Percentiles rank a stretch among this genome's conserved stretches.
phyloP scores from a whole-genome alignment of 371 early-diverging fungal genomes.

The Mortierella sp. region DNA sequence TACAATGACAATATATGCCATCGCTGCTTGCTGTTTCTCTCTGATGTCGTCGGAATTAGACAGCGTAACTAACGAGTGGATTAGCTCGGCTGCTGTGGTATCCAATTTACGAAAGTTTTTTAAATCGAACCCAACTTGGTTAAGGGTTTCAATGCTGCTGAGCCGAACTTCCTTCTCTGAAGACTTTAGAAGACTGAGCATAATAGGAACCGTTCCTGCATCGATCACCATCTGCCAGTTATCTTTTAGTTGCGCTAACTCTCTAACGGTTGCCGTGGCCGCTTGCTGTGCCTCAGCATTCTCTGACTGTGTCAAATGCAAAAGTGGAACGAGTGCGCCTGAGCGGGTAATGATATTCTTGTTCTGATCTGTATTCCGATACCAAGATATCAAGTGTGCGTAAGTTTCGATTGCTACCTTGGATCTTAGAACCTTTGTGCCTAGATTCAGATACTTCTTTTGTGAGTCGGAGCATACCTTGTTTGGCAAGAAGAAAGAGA shows the following conservation, averaged over 20 bases:
- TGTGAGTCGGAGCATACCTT: no score
- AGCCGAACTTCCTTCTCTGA: neutral
- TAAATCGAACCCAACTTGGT: neutral
- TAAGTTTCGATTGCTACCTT: no score
- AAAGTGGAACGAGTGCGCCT: neutral
- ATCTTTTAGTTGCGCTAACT: neutral
- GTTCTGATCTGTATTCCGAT: neutral
- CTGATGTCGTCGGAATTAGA: neutral
- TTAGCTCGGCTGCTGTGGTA: neutral
- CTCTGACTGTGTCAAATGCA: neutral
- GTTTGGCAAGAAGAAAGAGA: neutral
- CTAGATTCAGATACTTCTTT: no score
- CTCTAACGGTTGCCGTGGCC: neutral
- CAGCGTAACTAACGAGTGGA: neutral
- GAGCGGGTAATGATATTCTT: neutral
- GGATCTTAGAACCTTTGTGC: no score
- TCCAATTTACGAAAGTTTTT: neutral
- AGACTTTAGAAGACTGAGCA: neutral
- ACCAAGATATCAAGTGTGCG: neutral
- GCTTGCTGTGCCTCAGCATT: neutral
- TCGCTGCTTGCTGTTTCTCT: neutral
- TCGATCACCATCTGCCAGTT: neutral
- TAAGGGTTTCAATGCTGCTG: neutral
- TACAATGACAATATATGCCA: neutral
- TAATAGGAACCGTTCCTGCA: neutral